Percentiles rank a stretch among this genome's conserved stretches.
phyloP scores from a whole-genome alignment of 2,329 filamentous ascomycete species.

The Calonectria fujianensis region DNA sequence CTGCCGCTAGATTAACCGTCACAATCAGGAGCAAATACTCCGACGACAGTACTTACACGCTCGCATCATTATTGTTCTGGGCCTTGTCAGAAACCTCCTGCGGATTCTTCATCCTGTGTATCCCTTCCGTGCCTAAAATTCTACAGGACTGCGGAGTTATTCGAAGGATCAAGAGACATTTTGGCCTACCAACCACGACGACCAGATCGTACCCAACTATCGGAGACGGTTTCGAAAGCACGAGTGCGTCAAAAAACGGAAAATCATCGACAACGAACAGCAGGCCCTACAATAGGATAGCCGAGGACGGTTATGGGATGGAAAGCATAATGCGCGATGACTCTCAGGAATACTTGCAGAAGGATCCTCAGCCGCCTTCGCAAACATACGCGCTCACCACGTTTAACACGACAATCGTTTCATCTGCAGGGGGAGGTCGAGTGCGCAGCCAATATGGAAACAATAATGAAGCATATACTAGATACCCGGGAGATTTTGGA shows the following conservation, averaged over 20 bases:
- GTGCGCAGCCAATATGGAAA: not conserved
- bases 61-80: not conserved
- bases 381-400: not conserved
- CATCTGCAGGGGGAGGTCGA: not conserved
- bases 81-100: not conserved
- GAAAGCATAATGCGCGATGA: not conserved
- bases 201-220: not conserved
- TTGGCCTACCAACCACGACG: not conserved
- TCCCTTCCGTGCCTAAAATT: not conserved
- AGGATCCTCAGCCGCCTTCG: not conserved
- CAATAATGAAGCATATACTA: not conserved
- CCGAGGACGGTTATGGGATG: not conserved
- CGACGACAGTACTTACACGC: not conserved
- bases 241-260: not conserved
- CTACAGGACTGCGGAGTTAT: not conserved
- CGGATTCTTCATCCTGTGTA: conserved; percentile 8
- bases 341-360: not conserved
- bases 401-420: not conserved
- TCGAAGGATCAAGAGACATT: not conserved
- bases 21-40: not conserved
- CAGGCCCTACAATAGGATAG: not conserved
- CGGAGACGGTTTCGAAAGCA: not conserved
- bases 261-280: not conserved
- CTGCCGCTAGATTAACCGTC: not conserved
- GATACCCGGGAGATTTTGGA: not conserved